Evolutionary conservation across 2,329 filamentous ascomycete species (phyloP).

Genomic region (Colletotrichum limetticola): DNA sequence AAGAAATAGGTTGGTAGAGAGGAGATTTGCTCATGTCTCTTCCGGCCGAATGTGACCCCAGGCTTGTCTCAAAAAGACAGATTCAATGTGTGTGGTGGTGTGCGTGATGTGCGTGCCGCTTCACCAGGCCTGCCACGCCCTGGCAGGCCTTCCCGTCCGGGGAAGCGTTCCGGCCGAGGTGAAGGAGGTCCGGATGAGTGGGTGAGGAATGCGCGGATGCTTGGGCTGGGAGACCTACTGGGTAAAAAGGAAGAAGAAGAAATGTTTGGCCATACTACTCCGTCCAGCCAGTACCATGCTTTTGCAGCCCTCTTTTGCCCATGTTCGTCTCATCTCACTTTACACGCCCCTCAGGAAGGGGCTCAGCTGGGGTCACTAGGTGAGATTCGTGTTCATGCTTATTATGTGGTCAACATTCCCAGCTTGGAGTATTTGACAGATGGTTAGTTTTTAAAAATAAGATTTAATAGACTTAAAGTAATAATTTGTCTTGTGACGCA

Average conservation of each 20-base stretch:
- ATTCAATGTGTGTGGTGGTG: neutral
- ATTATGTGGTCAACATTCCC: constrained; percentile 21
- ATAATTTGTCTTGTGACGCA: neutral
- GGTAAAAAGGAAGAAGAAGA: constrained; percentile 7
- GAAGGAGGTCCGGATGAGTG: neutral
- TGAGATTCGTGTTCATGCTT: constrained; percentile 34
- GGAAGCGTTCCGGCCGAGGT: constrained; percentile 15
- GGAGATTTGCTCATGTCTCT: neutral
- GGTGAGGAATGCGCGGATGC: neutral
- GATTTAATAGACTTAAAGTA: too few relatives aligned
- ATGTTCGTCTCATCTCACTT: constrained; percentile 7
- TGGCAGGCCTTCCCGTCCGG: constrained; percentile 29
- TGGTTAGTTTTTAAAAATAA: neutral
- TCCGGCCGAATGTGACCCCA: constrained; percentile 13
- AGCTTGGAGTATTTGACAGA: neutral
- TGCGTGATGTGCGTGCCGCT: neutral
- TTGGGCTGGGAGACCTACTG: neutral
- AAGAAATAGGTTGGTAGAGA: too few relatives aligned
- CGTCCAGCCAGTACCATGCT: neutral
- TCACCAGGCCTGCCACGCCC: constrained; percentile 18
- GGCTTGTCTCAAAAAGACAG: constrained; percentile 12
- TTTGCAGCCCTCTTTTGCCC: neutral
- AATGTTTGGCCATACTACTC: too few relatives aligned
- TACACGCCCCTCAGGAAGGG: constrained; percentile 10
- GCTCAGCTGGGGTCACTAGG: neutral